Conservation (phyloP, 2,329 filamentous ascomycete genomes). For the Aspergillus phoenicis region DNA sequence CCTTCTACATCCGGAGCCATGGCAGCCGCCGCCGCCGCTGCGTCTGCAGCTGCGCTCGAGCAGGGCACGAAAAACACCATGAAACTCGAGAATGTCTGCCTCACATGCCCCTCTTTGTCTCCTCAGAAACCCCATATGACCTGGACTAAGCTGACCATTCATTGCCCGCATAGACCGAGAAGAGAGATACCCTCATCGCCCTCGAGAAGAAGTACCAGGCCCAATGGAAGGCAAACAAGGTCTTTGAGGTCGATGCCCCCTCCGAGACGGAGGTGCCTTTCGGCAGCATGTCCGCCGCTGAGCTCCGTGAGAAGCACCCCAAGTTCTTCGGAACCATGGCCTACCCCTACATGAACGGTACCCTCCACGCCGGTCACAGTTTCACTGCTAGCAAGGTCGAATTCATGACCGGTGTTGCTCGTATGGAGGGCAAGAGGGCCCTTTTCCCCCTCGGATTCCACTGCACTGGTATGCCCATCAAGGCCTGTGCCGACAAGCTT, state of each 20-base stretch:
- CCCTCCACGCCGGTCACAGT: conserved; percentile 84
- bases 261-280: conserved; percentile 75
- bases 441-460: conserved; percentile 94
- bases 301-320: conserved; percentile 77
- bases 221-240: conserved; percentile 72
- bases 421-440: conserved; percentile 86
- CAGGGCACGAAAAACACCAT: conserved; percentile 62
- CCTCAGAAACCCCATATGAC: conserved; percentile 18
- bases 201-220: conserved; percentile 88
- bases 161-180: conserved; percentile 30
- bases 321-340: conserved; percentile 88
- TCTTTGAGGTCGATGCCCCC: conserved; percentile 88
- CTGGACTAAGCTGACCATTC: conserved; percentile 20
- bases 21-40: conserved; percentile 48
- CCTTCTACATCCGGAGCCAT: conserved; percentile 34
- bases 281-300: conserved; percentile 69
- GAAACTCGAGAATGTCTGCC: conserved; percentile 61
- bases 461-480: conserved; percentile 97
- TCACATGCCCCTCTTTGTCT: conserved; percentile 27
- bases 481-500: conserved; percentile 94
- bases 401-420: conserved; percentile 81
- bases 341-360: conserved; percentile 84
- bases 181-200: conserved; percentile 36
- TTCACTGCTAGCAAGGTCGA: conserved; percentile 94
- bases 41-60: conserved; percentile 59